A percentile compares a stretch with the other conserved stretches of the same genome.
Conservation (phyloP, 106 monocot species). For the Platanthera guangdongensis region DNA sequence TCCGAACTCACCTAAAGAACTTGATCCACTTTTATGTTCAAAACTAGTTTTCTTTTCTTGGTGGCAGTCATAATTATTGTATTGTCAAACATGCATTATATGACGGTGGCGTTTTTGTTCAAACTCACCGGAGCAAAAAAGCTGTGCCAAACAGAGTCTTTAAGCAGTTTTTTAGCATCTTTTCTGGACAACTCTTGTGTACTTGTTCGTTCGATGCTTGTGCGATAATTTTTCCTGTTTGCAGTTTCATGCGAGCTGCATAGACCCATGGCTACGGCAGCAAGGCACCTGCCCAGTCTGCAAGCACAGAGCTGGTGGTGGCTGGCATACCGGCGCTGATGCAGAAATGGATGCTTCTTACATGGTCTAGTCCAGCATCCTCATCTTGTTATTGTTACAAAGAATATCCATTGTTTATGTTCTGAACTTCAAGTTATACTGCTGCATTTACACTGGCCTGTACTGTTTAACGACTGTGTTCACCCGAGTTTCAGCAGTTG, state of each 20-base stretch:
- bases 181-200: too few species aligned
- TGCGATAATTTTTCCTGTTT: neutral
- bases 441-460: neutral
- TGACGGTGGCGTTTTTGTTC: too few species aligned
- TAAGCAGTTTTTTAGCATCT: too few species aligned
- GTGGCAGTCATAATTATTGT: too few species aligned
- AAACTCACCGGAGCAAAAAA: too few species aligned
- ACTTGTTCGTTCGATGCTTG: too few species aligned
- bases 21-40: too few species aligned
- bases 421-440: neutral
- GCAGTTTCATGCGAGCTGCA: conserved; percentile 84
- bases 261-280: conserved; percentile 92
- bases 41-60: too few species aligned
- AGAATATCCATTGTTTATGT: neutral
- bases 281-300: conserved; percentile 96
- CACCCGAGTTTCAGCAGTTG: neutral
- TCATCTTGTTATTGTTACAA: neutral
- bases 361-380: conserved; percentile 34
- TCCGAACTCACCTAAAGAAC: too few species aligned
- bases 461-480: neutral
- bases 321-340: conserved; percentile 30
- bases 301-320: conserved; percentile 56
- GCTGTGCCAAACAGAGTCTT: too few species aligned
- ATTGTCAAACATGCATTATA: too few species aligned
- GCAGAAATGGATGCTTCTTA: conserved; percentile 47